These are phyloP conservation scores for Russula brevipes DNA, from an alignment of 768 basidiomycete species.

Conservation along the genomic window DNA sequence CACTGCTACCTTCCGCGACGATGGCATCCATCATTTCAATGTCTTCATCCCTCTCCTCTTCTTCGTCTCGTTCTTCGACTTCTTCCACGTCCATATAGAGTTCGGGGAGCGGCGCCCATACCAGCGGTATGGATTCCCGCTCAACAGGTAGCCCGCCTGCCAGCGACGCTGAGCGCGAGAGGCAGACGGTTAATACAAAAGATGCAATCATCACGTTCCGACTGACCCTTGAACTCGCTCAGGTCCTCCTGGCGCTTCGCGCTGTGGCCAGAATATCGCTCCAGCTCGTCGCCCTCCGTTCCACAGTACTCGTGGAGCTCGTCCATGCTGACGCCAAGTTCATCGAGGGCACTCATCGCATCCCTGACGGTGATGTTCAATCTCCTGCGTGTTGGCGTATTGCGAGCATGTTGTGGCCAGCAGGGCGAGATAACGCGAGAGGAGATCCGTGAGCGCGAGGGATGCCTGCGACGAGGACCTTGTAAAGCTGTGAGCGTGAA, in stretches of 20 bases:
- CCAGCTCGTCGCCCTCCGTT: conserved; percentile 65
- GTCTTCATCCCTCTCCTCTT: conserved; percentile 24
- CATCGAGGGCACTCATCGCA: conserved; percentile 61
- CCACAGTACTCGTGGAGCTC: conserved; percentile 63
- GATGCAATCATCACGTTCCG: conserved; percentile 26
- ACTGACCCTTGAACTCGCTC: conserved; percentile 65
- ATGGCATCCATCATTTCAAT: conserved; percentile 22
- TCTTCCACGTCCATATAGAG: conserved; percentile 31
- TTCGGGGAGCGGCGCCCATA: conserved; percentile 34
- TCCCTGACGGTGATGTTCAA: conserved; percentile 53
- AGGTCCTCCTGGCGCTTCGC: conserved; percentile 66
- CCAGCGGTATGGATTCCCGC: conserved; percentile 52
- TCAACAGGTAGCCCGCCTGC: conserved; percentile 49
- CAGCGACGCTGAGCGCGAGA: conserved; percentile 47
- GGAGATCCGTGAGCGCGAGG: conserved; percentile 64
- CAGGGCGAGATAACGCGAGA: conserved; percentile 66
- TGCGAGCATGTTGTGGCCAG: conserved; percentile 62
- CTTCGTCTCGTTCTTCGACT: conserved; percentile 32
- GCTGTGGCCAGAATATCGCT: conserved; percentile 60
- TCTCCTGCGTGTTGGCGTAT: conserved; percentile 76
- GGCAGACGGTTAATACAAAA: conserved; percentile 30
- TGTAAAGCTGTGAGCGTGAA: conserved; percentile 75
- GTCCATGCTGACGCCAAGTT: conserved; percentile 64
- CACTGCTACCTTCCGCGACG: conserved; percentile 10
- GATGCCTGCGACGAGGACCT: conserved; percentile 70